Conservation (phyloP, 495 filamentous ascomycete genomes). For the Aspergillus nanangensis region DNA sequence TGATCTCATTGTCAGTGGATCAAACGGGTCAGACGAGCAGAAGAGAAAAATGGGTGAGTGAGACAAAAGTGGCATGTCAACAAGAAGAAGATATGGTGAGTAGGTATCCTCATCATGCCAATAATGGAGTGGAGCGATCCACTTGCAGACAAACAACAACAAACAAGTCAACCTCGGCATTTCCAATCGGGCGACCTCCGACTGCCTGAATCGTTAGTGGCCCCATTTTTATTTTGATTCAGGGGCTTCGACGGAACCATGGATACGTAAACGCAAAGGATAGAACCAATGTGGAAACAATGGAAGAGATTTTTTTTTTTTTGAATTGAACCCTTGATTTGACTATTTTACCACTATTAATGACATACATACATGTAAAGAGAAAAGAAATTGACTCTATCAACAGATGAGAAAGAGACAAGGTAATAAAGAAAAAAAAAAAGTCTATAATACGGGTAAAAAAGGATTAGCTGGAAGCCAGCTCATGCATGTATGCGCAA, state of each 20-base stretch:
- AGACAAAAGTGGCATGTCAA: too few species aligned
- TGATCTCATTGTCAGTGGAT: too few species aligned
- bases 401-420: constrained; percentile 23
- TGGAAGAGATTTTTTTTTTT: constrained; percentile 20
- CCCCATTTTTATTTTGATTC: neutral
- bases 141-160: neutral
- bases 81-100: too few species aligned
- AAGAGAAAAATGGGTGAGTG: too few species aligned
- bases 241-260: too few species aligned
- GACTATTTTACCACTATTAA: constrained; percentile 47
- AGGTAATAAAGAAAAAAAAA: constrained; percentile 33
- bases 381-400: constrained; percentile 40
- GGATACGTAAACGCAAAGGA: too few species aligned
- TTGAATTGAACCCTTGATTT: constrained; percentile 36
- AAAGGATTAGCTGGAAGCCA: constrained; percentile 15
- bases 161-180: neutral
- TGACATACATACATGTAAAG: constrained; percentile 47
- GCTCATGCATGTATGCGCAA: constrained; percentile 29
- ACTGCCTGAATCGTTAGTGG: neutral
- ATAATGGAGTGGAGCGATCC: neutral
- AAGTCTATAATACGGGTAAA: constrained; percentile 44
- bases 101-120: too few species aligned
- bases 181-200: neutral
- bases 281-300: too few species aligned
- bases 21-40: too few species aligned